Evolutionary conservation across 768 basidiomycete genomes (phyloP), one percentile per base, ranked within the genome.

Genomic region (Suillus discolor): DNA sequence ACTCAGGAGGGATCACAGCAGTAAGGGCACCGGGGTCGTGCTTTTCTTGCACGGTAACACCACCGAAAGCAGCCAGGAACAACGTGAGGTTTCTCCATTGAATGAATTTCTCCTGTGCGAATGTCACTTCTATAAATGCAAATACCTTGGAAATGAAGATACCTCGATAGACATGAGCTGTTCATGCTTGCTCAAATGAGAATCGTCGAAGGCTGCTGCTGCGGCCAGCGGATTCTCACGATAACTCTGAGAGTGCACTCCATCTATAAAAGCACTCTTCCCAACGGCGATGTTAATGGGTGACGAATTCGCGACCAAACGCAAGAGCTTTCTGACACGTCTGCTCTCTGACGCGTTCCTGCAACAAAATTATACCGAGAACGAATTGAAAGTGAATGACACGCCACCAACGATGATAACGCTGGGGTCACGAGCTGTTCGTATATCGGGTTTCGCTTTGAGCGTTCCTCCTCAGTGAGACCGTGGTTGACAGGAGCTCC

Each of bases 1-100:
- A 80, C 64, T 85, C 79, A 1, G 78, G 66, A 0, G 90, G 86
- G 62, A 93, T 83, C 44, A 88, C 79, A 9, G 80, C 71, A 20
- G 83, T 78, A 28, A 93, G 77, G 28, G 82, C 79, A n/a, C 78
- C 75, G 41, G 83, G 75, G 49, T 87, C 80, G 39, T 84, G 81
- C 53, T 81, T 78, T 18, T 90, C 86, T 47, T 81, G 78, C 23
- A 87, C 78, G 67, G 90, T 90, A 7, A 85, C 80, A 6, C 90
- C 90, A 44, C 89, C 88, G n/a, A 89, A 83, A 0, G 91, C 85
- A 4, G 92, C 87, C 45, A 96, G 79, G 76, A 91, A 93, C 28
- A 94, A 78, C 0, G 91, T 89, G 15, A 94, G 79, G 72, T 96
- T 94, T 71, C 92, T 89, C 94, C 95, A 97, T 69, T 94, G 91